Base-by-base conservation (phyloP, 768 basidiomycete species). In the Russula lepida region DNA sequence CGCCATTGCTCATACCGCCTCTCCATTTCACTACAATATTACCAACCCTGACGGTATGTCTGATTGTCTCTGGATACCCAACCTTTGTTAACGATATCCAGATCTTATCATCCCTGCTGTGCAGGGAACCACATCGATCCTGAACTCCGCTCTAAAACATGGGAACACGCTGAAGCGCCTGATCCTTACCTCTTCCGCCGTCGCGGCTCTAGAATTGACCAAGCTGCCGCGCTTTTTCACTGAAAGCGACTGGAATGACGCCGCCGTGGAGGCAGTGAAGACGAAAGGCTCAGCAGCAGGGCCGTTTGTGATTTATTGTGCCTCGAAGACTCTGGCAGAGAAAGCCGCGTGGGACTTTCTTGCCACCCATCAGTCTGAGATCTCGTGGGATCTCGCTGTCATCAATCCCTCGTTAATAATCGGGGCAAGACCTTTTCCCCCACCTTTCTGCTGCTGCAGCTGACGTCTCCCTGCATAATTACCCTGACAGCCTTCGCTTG, bases 41-140 rank as follows among this genome's bases (percentile, higher is more conserved):
- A 72, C 75, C n/a, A 77, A 83, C 41, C 73, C 75, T 4, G 64
- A 72, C 15, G 69, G 72, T 73, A 50, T 28, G 66, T 57, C 21
- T 6, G 4, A 51, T 17, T 35, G 0, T 37, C 13, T 6, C 23
- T 27, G 6, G 13, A 53, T n/a, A 3, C 1, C 5, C 17, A 4
- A 1, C 32, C 21, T 4, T 46, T 13, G n/a, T 59, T 53, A 11
- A 7, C 4, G 43, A 27, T 15, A 19, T 37, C 13, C 46, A 85
- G 84, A 88, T 62, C 66, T 89, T 41, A 83, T 89, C 63, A 71
- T 70, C 19, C 90, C 91, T 6, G 90, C 90, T 27, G 80, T 92
- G 4, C 73, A 81, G 3, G 89, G 90, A 1, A 92, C 89, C 0
- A 66, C 80, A 1, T 77, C 82, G 6, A 75, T 92, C 15, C 73